Evolutionary conservation across 495 filamentous ascomycete genomes (phyloP).

Genomic region (Jackrogersella multiformis): DNA sequence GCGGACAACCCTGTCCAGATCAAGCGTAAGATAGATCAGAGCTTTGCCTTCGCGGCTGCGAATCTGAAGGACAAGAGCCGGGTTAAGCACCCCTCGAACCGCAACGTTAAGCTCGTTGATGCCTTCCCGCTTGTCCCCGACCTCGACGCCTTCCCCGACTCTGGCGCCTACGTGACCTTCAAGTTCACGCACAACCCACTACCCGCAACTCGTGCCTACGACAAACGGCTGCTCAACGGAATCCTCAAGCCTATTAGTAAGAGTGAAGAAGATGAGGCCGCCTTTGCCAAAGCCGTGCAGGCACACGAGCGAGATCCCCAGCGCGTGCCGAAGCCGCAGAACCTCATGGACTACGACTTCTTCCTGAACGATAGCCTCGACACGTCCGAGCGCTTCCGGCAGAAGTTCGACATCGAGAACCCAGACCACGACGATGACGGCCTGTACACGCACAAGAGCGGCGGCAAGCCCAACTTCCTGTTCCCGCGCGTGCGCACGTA

Average conservation of each 20-base stretch:
- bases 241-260: slow-evolving; percentile 74
- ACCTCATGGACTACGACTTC: slow-evolving; percentile 80
- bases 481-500: slow-evolving; percentile 84
- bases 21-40: slow-evolving; percentile 80
- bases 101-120: slow-evolving; percentile 79
- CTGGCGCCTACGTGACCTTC: slow-evolving; percentile 83
- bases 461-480: slow-evolving; percentile 65
- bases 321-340: slow-evolving; percentile 67
- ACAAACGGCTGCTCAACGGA: slow-evolving; percentile 81
- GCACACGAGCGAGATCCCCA: slow-evolving; percentile 71
- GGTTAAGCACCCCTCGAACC: slow-evolving; percentile 84
- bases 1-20: slow-evolving; percentile 83
- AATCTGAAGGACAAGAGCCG: slow-evolving; percentile 73
- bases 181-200: slow-evolving; percentile 90
- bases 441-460: slow-evolving; percentile 67
- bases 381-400: slow-evolving; percentile 69
- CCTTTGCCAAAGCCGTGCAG: slow-evolving; percentile 61
- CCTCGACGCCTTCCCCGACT: slow-evolving; percentile 86
- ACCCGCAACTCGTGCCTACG: slow-evolving; percentile 66
- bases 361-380: slow-evolving; percentile 71
- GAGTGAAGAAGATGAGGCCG: slow-evolving; percentile 59
- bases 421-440: slow-evolving; percentile 71
- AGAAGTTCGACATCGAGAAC: slow-evolving; percentile 76
- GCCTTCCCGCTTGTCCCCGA: slow-evolving; percentile 87
- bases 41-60: slow-evolving; percentile 81